A percentile compares a stretch with the other conserved stretches of the same genome.
Evolutionary conservation across 306 rosid species (phyloP).

Genomic region (Quercus cerris): DNA sequence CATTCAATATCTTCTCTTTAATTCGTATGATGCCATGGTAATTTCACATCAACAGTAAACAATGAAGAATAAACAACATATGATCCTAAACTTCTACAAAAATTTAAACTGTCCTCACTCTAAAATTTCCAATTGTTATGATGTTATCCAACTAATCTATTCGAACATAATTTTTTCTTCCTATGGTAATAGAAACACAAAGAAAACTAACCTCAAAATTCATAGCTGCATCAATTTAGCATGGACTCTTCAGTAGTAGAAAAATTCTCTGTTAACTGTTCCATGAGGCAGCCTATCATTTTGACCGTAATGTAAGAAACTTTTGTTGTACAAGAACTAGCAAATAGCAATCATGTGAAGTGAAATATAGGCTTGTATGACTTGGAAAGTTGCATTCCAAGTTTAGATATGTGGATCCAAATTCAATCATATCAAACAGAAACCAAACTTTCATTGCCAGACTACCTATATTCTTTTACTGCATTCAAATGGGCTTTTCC

Average conservation of each 20-base stretch:
- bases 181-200: background rate
- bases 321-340: background rate
- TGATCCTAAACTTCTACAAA: background rate
- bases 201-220: background rate
- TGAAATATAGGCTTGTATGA: background rate
- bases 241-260: background rate
- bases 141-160: background rate
- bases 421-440: background rate
- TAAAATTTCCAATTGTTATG: background rate
- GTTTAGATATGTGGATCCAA: background rate
- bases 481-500: background rate
- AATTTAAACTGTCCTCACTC: background rate
- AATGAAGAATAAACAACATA: background rate
- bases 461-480: background rate
- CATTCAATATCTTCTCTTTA: background rate
- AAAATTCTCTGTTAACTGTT: background rate
- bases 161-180: background rate
- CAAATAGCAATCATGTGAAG: background rate
- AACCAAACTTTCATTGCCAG: background rate
- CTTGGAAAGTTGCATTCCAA: background rate
- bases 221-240: background rate
- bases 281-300: background rate
- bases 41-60: background rate
- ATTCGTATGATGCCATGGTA: background rate
- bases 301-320: background rate